phyloP scores from a whole-genome alignment of 306 rosid genomes.

The Medicago lupulina region DNA sequence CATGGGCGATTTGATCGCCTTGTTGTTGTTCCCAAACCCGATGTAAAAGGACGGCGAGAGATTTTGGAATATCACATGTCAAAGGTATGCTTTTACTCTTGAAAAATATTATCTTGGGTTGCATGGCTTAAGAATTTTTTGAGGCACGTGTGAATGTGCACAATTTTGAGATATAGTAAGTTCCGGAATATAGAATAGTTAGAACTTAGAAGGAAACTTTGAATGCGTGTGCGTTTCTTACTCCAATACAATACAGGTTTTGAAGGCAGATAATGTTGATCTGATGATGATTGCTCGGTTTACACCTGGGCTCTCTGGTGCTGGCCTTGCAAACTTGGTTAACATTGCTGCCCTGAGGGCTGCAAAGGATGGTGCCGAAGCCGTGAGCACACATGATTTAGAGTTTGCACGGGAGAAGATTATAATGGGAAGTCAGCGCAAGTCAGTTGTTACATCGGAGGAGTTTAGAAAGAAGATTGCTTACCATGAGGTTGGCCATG shows the following conservation, averaged over 20 bases:
- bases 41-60: slow-evolving; percentile 90
- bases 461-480: slow-evolving; percentile 68
- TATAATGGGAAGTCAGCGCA: slow-evolving; percentile 88
- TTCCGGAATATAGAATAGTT: background rate
- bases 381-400: slow-evolving; percentile 80
- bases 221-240: background rate
- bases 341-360: slow-evolving; percentile 88
- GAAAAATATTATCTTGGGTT: slow-evolving; percentile 16
- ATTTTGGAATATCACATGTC: slow-evolving; percentile 88
- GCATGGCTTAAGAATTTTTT: no score
- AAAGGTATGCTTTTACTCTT: slow-evolving; percentile 62
- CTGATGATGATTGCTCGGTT: slow-evolving; percentile 76
- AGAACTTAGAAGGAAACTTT: slow-evolving; percentile 22
- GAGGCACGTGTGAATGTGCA: background rate
- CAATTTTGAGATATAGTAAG: no score
- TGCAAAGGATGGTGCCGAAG: slow-evolving; percentile 84
- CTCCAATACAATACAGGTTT: slow-evolving; percentile 56
- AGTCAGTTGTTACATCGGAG: slow-evolving; percentile 77
- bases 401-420: slow-evolving; percentile 90
- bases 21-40: slow-evolving; percentile 87
- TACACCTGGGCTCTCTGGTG: slow-evolving; percentile 87
- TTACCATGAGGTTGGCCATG: slow-evolving; percentile 91
- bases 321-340: slow-evolving; percentile 89
- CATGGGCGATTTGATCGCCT: slow-evolving; percentile 94
- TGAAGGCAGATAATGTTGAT: slow-evolving; percentile 85